These are phyloP conservation scores for Penicillium sp. DNA, from an alignment of 2,329 filamentous ascomycete genomes.

Conservation along the genomic window DNA sequence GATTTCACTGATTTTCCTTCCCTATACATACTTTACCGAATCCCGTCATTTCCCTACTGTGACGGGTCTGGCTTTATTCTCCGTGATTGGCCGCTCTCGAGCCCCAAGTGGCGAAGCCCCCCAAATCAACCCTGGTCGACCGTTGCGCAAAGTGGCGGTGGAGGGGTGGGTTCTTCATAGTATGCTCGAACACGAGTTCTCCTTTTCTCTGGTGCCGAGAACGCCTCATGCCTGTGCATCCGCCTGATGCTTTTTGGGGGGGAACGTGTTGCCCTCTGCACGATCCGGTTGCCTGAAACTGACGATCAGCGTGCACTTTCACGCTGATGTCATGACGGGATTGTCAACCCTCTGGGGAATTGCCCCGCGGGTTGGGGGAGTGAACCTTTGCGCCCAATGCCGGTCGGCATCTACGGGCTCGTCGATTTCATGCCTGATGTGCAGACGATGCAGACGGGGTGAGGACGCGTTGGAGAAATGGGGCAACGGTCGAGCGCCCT, in stretches of 20 bases:
- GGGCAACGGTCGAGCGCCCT: conserved; percentile 11
- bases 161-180: conserved; percentile 8
- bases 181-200: conserved; percentile 18
- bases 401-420: conserved; percentile 7
- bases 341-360: background rate
- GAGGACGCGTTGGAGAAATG: background rate
- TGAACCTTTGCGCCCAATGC: conserved; percentile 2
- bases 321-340: too few relatives aligned
- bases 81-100: conserved; percentile 18
- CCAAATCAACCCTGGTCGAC: conserved; percentile 1
- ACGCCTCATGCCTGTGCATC: background rate
- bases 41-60: background rate
- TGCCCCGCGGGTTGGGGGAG: background rate
- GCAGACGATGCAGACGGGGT: conserved; percentile 3
- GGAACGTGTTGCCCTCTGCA: background rate
- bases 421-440: conserved; percentile 5
- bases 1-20: background rate
- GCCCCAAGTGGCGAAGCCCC: conserved; percentile 19
- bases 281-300: conserved; percentile 17
- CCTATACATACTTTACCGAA: background rate
- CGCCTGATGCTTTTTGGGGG: background rate
- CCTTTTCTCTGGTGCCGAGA: background rate
- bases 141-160: conserved; percentile 17
- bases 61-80: conserved; percentile 8
- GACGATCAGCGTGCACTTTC: background rate